Base-by-base conservation (phyloP, 169 alveolate genomes). In the Cryptosporidium canis region DNA sequence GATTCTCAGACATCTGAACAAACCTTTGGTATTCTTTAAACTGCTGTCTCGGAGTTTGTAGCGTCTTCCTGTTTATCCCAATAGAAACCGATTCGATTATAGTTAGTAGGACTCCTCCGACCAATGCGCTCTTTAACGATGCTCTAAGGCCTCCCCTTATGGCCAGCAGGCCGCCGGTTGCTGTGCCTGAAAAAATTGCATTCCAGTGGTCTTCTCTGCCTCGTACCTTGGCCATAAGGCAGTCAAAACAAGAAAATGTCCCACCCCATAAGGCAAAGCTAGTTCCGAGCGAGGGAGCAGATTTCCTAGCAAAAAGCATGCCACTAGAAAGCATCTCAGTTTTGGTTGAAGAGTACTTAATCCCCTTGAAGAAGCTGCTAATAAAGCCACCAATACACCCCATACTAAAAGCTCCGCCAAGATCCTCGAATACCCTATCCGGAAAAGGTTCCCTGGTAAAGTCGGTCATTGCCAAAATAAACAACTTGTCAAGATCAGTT, bases 221-320 rank as follows among this genome's bases (percentile, higher is more conserved):
- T 66, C 99, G 92, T 44, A 95, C 58, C 90, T 94, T 94, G 72
- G 95, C 96, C 85, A 96, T 92, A 16, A 97, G 90, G 83, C 99
- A 96, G 92, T 96, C 99, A 83, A 93, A 96, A 33, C 98, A 90
- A 66, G 98, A 94, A 90, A 96, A 97, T 51, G 97, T 94, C 39
- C 99, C 99, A 12, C 99, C 99, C 99, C 99, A 97, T 85, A 96
- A 96, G 56, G 99, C 99, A 85, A 97, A 96, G 83, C 95, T 95
- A 1, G 96, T 98, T 35, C 99, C 99, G 12, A 97, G 94, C 56
- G 95, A 93, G 7, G 99, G 99, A 14, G 99, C 97, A 33, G 97
- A 87, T 53, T 94, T 91, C 65, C 97, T 94, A 11, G 97, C 98
- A 91, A 95, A 94, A 67, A 94, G 95, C 77, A 97, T 84, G n/a